These are phyloP conservation scores for Sclerotinia sclerotiorum DNA, from an alignment of 2,329 filamentous ascomycete genomes.

Conservation along the genomic window DNA sequence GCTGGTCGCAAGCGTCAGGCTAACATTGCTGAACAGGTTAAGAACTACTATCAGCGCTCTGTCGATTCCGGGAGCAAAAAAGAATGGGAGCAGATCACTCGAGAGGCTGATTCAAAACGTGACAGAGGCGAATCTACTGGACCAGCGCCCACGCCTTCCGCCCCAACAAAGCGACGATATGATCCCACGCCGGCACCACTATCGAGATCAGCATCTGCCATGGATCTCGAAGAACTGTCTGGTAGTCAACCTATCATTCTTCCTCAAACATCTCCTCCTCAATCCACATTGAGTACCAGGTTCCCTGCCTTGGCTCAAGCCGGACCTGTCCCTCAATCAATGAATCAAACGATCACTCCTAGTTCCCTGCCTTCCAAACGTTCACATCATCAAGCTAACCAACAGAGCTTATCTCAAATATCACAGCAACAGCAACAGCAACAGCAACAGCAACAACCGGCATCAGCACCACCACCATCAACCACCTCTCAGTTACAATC, in stretches of 20 bases:
- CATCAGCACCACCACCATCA: slow-evolving; percentile 30
- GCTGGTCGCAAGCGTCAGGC: slow-evolving; percentile 38
- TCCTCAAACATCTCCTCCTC: slow-evolving; percentile 36
- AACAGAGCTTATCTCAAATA: slow-evolving; percentile 31
- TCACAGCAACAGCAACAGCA: slow-evolving; percentile 27
- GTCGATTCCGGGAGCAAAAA: slow-evolving; percentile 56
- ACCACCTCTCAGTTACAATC: slow-evolving; percentile 14
- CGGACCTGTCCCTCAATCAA: slow-evolving; percentile 35
- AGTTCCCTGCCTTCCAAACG: slow-evolving; percentile 35
- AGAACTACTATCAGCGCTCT: slow-evolving; percentile 66
- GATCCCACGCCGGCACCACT: slow-evolving; percentile 47
- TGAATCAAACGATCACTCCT: slow-evolving; percentile 33
- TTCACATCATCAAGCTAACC: slow-evolving; percentile 33
- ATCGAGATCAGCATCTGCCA: slow-evolving; percentile 50
- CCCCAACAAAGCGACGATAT: slow-evolving; percentile 52
- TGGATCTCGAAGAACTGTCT: slow-evolving; percentile 46
- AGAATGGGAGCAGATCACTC: slow-evolving; percentile 60
- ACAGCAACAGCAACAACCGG: slow-evolving; percentile 27
- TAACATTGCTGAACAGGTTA: slow-evolving; percentile 52
- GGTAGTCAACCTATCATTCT: slow-evolving; percentile 29
- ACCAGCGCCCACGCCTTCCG: slow-evolving; percentile 57
- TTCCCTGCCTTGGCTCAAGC: slow-evolving; percentile 41
- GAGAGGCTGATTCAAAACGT: slow-evolving; percentile 59
- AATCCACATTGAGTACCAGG: slow-evolving; percentile 32
- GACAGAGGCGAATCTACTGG: slow-evolving; percentile 58